Percentiles rank a stretch among this genome's conserved stretches.
Evolutionary conservation across 164 flowering plant genomes (phyloP).

Genomic region (Sedum album): DNA sequence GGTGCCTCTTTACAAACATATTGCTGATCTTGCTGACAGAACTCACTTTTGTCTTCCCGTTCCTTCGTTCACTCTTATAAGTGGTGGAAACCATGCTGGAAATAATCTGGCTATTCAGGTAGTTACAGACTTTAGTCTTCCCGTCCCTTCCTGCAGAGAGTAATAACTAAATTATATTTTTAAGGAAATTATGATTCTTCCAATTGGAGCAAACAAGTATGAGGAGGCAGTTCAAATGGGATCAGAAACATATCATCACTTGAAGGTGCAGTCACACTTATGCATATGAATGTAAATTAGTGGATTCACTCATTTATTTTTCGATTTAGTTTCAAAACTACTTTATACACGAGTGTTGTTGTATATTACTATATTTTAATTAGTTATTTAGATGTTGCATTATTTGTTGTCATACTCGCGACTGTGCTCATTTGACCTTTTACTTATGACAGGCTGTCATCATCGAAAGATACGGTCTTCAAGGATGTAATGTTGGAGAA

Average conservation of each 20-base stretch:
- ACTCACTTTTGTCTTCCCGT: constrained; percentile 60
- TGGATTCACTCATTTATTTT: background rate
- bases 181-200: constrained; percentile 93
- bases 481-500: constrained; percentile 87
- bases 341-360: too few species aligned
- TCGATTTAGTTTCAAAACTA: too few species aligned
- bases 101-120: constrained; percentile 84
- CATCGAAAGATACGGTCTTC: constrained; percentile 64
- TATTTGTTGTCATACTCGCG: background rate
- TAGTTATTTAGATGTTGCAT: background rate
- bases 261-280: constrained; percentile 50
- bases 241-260: constrained; percentile 89
- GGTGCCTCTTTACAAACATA: constrained; percentile 91
- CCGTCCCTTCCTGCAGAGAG: background rate
- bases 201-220: constrained; percentile 70
- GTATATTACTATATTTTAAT: too few species aligned
- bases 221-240: constrained; percentile 96
- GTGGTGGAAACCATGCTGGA: constrained; percentile 92
- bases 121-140: constrained; percentile 2
- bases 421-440: background rate
- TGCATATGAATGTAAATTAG: background rate
- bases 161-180: constrained; percentile 12
- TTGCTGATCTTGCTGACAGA: constrained; percentile 80
- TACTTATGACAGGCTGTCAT: constrained; percentile 63
- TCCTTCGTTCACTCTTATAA: constrained; percentile 84